Evolutionary conservation across 805 yeast species (phyloP), one percentile per base, ranked within the genome.

Genomic region (Ogataea pilisensis): DNA sequence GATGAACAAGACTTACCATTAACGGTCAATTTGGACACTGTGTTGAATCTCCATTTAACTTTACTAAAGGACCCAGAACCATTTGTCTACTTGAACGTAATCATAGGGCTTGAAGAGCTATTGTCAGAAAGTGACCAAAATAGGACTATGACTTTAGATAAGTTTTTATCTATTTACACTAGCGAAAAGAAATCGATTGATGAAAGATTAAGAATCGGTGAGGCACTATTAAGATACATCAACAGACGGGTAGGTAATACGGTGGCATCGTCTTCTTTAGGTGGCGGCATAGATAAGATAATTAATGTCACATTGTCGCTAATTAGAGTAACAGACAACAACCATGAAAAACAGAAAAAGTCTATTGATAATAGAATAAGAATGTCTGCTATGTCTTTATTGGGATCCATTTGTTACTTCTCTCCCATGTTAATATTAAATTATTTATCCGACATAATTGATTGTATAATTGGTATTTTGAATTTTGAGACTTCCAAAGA

Each of bases 351-450:
- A 26, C 34, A 22, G 26, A 21, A 48, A 27, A 6, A 27, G 26
- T 8, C 48, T 4, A 20, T 55, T 12, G 95, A 88, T 47, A 66
- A 72, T 43, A 72, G 81, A 30, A 48, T 89, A 30, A 69, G 97
- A 49, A 81, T 88, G 84, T 90, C 97, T 2, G 76, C 96, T 0
- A 74, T 90, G 78, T 85, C 96, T 0, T 60, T 93, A 12, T 58
- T 91, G n/a, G 96, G 97, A 22, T 65, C 75, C 5, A 66, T 84
- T 28, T 75, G 89, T 52, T 75, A 76, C 46, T 65, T 65, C 1
- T 78, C 79, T 44, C 81, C 89, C 1, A 39, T 63, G 5, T 85
- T 83, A 0, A 51, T 87, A 1, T 31, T 66, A 0, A 53, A 60
- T 1, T 64, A 69, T 42, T 61, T 88, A 9, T 56, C 60, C 1